Evolutionary conservation across 2,329 filamentous ascomycete species (phyloP), one percentile per base, ranked within the genome.

Genomic region (Cladophialophora yegresii): DNA sequence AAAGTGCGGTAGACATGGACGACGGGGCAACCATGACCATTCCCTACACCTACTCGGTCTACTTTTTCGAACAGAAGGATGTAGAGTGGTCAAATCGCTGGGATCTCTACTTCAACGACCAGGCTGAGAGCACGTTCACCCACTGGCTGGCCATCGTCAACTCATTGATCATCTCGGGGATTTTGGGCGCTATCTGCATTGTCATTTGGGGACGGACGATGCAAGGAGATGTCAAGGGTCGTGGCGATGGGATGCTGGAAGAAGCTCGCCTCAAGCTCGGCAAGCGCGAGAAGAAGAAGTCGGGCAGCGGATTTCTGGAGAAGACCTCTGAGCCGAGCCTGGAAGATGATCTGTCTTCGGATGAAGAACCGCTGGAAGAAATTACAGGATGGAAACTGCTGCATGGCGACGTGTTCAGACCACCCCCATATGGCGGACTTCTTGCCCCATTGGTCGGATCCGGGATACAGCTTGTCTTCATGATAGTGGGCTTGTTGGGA

Each of bases 141-240:
- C 92, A 96, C 75, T 96, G 91, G 90, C 82, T 96, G 62, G 91
- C 92, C 40, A 93, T 96, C 68, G 77, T 95, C 76, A 96, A 96
- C 78, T 95, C 91, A 0, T 77, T 96, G 69, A 88, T 92, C 69
- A 95, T 96, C 69, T 91, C 89, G 56, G 89, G 89, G 6, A 80
- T 95, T 40, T 80, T 96, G 49, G 92, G 90, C 1, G 87, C 88
- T 20, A 87, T 92, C 40, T 90, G 95, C 26, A 85, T 91, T 64
- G 89, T 96, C 73, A 93, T 96, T 65, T 81, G 95, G 71, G 84
- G 89, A 32, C 87, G 89, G 71, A 96, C 92, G 0, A 85, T 93
- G 55, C 85, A 88, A 61, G 86, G 87, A 53, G 91, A 96, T 70
- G 89, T 93, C 76, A 92, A 90, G 77, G 85, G 84, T 22, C 89